Evolutionary conservation across 2,329 filamentous ascomycete species (phyloP).

Genomic region (Talaromyces islandicus): DNA sequence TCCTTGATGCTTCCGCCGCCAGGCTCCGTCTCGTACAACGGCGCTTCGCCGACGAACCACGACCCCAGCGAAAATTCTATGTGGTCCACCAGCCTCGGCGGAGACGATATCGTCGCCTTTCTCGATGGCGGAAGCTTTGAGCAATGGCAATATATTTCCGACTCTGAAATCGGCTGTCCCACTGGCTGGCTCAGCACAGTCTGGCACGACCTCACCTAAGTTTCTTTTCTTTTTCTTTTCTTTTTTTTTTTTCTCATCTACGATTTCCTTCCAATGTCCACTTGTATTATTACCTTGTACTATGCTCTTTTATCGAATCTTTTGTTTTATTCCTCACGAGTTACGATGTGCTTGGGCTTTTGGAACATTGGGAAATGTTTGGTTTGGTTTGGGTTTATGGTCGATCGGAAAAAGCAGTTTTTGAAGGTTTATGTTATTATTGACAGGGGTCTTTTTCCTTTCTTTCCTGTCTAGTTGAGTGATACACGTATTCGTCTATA

Average conservation of each 20-base stretch:
- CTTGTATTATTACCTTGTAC: constrained; percentile 5
- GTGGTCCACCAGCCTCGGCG: constrained; percentile 28
- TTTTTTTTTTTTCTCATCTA: background rate
- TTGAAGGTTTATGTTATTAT: background rate
- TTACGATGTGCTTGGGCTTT: background rate
- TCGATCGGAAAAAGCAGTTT: background rate
- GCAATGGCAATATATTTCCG: constrained; percentile 20
- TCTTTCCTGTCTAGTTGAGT: background rate
- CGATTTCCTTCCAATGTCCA: background rate
- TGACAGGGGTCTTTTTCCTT: background rate
- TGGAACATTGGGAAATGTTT: background rate
- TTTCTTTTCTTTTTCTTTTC: background rate
- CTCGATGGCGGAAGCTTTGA: constrained; percentile 30
- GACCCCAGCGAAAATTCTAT: constrained; percentile 11
- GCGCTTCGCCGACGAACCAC: constrained; percentile 2
- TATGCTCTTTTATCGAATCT: background rate
- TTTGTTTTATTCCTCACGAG: background rate
- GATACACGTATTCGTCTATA: background rate
- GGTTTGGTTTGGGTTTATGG: background rate
- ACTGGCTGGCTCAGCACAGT: constrained; percentile 31
- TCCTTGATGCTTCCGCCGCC: constrained; percentile 30
- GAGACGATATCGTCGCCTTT: constrained; percentile 33
- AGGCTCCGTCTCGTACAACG: constrained; percentile 13
- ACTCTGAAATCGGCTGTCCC: constrained; percentile 26
- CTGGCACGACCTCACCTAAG: constrained; percentile 21